Base-by-base conservation (phyloP, 23 red algal genomes). In the Gracilaria gracilis region DNA sequence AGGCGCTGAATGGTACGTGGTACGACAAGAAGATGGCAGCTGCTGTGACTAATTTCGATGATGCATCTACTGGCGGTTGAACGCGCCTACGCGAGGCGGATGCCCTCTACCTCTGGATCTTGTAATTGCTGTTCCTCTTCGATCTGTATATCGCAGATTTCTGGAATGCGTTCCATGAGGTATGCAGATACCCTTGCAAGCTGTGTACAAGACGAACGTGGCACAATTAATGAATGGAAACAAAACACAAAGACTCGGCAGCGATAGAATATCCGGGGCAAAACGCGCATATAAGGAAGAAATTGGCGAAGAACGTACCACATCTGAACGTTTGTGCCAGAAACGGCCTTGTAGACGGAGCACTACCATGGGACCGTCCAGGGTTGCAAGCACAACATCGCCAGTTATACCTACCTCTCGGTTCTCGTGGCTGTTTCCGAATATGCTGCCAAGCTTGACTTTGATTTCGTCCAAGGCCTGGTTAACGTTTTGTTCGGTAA, bases 251-350 rank as follows among this genome's bases (percentile, higher is more conserved):
- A 2, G 71, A n/a, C 37, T 20, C 53, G 4, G 42, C 42, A 46
- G 13, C 11, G 2, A 27, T 27, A 12, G 44, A 3, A 38, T 9
- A 25, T 38, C 4, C 75, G 27, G 5, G 1, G 39, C 50, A 77
- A n/a, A 46, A 46, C n/a, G 11, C 42, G 42, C 42, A 46, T 46
- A 11, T n/a, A n/a, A n/a, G 11, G 5, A 46, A 46, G 42, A 11
- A 11, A 7, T 46, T 46, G 5, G 42, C 42, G 42, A 46, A 46
- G 42, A 46, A 82, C 91, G 27, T 94, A 97, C 83, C 29, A 98
- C 95, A 51, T 94, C 95, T 15, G 87, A 21, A 20, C 92, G 75
- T 61, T 93, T 93, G 79, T 98, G 95, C 95, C 95, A 98, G 87
- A 98, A 98, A 15, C 91, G 91, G 23, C 95, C 95, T 42, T 73